Evolutionary conservation across 2,329 filamentous ascomycete species (phyloP).

Genomic region (Immersiporthe knoxdaviesiana): DNA sequence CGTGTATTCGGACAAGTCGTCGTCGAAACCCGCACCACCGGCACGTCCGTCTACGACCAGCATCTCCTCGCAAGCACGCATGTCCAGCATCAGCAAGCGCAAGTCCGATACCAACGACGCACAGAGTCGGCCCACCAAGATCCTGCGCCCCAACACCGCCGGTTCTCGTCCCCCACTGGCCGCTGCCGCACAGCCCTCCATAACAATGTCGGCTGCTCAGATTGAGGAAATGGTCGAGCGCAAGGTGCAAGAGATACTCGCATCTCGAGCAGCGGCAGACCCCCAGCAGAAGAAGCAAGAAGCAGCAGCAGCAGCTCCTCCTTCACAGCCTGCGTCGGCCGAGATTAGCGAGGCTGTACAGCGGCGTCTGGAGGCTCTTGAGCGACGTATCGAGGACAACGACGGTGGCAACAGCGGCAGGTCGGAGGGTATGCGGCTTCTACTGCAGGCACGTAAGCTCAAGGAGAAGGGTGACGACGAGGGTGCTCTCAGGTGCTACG

Average conservation of each 20-base stretch:
- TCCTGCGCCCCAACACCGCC: slow-evolving; percentile 41
- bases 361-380: slow-evolving; percentile 78
- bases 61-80: slow-evolving; percentile 15
- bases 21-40: slow-evolving; percentile 49
- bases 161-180: slow-evolving; percentile 34
- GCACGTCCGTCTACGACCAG: slow-evolving; percentile 41
- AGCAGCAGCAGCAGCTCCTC: slow-evolving; percentile 33
- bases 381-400: slow-evolving; percentile 75
- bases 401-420: slow-evolving; percentile 58
- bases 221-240: slow-evolving; percentile 93
- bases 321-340: slow-evolving; percentile 16
- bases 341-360: slow-evolving; percentile 79
- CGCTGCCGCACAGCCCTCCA: slow-evolving; percentile 35
- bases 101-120: slow-evolving; percentile 45
- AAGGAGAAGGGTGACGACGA: slow-evolving; percentile 80
- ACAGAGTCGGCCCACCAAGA: slow-evolving; percentile 52
- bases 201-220: slow-evolving; percentile 67
- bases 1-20: slow-evolving; percentile 82
- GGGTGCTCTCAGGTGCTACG: slow-evolving; percentile 82
- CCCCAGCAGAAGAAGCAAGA: slow-evolving; percentile 40
- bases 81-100: slow-evolving; percentile 33
- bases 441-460: slow-evolving; percentile 91
- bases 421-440: slow-evolving; percentile 79
- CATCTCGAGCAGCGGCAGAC: slow-evolving; percentile 65
- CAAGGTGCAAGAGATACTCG: slow-evolving; percentile 87